Base-by-base conservation (phyloP, 1,139 yeast species). In the Geotrichum histeridarum region DNA sequence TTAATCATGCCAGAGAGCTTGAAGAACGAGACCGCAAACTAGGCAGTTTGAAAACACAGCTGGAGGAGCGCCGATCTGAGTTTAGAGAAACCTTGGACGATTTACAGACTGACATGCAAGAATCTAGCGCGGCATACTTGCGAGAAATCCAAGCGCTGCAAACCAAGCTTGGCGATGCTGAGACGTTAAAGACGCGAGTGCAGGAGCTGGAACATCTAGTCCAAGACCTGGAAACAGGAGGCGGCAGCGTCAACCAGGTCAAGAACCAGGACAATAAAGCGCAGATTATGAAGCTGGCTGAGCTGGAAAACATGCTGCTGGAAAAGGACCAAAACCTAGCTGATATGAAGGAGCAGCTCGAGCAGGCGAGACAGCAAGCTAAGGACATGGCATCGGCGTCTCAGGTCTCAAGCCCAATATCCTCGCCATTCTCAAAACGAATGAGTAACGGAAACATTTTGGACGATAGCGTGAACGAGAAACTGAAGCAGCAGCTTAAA, bases 11-110 rank as follows among this genome's bases (percentile, higher is more conserved):
- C 9, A 6, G 14, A 7, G 50, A 48, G 15, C 37, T 53, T 31
- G 64, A 63, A 36, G 67, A 65, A 30, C 59, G 62, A 38, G 70
- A 67, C 45, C 60, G 66, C 33, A 64, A 65, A 51, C 57, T 67
- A 22, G 57, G 59, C 17, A 53, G 45, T 1, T 55, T 68, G 56
- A 64, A 64, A 56, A 27, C 58, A 4, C 69, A 65, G 31, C 60
- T 66, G 31, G 72, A 67, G 37, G 61, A 58, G 22, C 66, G 67
- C 56, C 63, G 74, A 18, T 60, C 57, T 27, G 73, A 71, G 56
- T 70, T 69, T 57, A 58, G 73, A 38, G 58, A 54, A 22, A 63
- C 67, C 12, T 61, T 67, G 22, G 70, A 67, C 47, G 61, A 62
- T 14, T 59, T 67, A 22, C 67, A 67, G 51, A 56, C 56, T 7